Base-by-base conservation (phyloP, 306 rosid genomes). In the Glycine latifolia region DNA sequence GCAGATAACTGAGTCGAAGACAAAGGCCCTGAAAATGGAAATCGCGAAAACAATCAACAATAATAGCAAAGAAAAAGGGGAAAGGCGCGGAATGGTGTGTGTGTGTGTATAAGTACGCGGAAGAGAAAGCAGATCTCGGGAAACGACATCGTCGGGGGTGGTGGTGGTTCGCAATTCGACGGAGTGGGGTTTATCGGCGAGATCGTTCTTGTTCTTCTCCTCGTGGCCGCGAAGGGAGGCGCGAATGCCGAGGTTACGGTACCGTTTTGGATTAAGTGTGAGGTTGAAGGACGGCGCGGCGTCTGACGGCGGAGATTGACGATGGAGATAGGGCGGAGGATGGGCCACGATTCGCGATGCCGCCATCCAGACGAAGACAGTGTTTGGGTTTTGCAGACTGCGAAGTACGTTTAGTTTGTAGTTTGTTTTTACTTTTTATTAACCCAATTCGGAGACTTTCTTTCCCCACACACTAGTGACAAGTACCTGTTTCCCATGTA, bases 21-120 rank as follows among this genome's bases (percentile, higher is more conserved):
- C 52, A 95, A 79, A 81, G 99, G 98, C 67, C 92, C 99, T 95
- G 85, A 69, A 65, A 84, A n/a, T 8, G 7, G 6, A 54, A 26
- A 81, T 56, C 44, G 41, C 44, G 20, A 20, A 69, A 77, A 80
- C 4, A 17, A 13, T 60, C 3, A 48, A 54, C 47, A 44, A 66
- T 39, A 55, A 3, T n/a, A n/a, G 43, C 20, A 43, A 15, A 5
- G 1, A 16, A 26, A n/a, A 31, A 4, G 12, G 4, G 11, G 10
- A 4, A 41, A 59, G 3, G 26, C 35, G 62, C 12, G 67, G 31
- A 26, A 26, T 26, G 1, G 31, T 26, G 31, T 26, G 31, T 26
- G 31, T 20, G 20, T 20, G 31, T 50, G 6, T 13, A 73, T 3
- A 67, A 77, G 41, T 72, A 73, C 87, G 73, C 71, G 97, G 99